A percentile compares a stretch with the other conserved stretches of the same genome.
Conservation (phyloP, 768 basidiomycete species). For the Suillus hirtellus region DNA sequence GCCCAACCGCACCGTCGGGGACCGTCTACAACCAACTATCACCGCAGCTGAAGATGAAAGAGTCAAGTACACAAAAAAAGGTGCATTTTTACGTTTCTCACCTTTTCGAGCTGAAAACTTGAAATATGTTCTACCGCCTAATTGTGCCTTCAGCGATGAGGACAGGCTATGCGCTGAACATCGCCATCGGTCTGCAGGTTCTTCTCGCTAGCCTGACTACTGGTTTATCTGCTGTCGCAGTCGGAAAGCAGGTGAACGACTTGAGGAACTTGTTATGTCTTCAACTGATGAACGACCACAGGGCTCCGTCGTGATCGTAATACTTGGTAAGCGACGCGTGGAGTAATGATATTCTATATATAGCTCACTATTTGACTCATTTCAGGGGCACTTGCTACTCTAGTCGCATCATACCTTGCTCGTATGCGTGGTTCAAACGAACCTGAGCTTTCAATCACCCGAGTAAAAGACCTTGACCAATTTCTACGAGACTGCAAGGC, state of each 20-base stretch:
- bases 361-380: not conserved
- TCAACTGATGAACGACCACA: conserved; percentile 8
- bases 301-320: conserved; percentile 30
- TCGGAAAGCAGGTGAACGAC: conserved; percentile 20
- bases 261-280: not conserved
- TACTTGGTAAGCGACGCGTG: conserved; percentile 23
- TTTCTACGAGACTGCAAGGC: conserved; percentile 37
- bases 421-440: conserved; percentile 39
- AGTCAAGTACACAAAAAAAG: conserved; percentile 45
- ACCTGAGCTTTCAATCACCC: conserved; percentile 32
- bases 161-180: conserved; percentile 20
- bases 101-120: not conserved
- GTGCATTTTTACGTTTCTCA: conserved; percentile 15
- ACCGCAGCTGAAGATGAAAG: conserved; percentile 42
- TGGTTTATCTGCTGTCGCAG: conserved; percentile 24
- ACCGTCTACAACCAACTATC: conserved; percentile 53
- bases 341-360: not conserved
- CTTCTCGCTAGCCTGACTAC: conserved; percentile 30
- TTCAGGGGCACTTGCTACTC: conserved; percentile 35
- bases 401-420: conserved; percentile 42
- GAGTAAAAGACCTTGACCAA: conserved; percentile 33
- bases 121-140: not conserved
- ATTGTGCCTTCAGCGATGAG: conserved; percentile 13
- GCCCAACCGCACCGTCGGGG: conserved; percentile 34
- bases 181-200: conserved; percentile 30